A percentile compares a stretch with the other conserved stretches of the same genome.
Conservation (phyloP, 139 green algal genomes). For the Chlamydomonas applanata region DNA sequence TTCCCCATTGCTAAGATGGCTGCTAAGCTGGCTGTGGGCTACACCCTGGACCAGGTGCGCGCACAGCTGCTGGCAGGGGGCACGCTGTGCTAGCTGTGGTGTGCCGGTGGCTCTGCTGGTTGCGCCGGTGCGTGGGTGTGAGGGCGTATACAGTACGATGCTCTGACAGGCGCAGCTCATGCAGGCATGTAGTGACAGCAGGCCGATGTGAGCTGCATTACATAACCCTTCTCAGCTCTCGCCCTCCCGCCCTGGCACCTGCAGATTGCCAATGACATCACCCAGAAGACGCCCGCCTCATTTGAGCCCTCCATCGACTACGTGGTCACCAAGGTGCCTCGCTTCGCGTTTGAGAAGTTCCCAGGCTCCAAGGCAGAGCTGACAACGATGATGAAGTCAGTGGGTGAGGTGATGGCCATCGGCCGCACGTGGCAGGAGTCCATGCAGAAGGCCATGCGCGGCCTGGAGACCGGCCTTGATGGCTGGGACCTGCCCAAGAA, state of each 20-base stretch:
- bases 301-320: conserved; percentile 99
- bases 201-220: not conserved
- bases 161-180: not conserved
- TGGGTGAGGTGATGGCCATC: conserved; percentile 98
- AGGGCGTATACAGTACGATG: not conserved
- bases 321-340: conserved; percentile 93
- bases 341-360: conserved; percentile 99
- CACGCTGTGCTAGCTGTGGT: not conserved
- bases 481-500: conserved; percentile 81
- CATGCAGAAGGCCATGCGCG: conserved; percentile 96
- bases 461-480: conserved; percentile 89
- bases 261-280: conserved; percentile 98
- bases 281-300: conserved; percentile 93
- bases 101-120: not conserved
- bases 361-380: conserved; percentile 84
- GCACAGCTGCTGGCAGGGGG: not conserved
- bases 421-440: conserved; percentile 93
- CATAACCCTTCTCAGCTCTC: not conserved
- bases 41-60: conserved; percentile 85
- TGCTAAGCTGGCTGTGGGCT: conserved; percentile 94
- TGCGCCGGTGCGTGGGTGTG: not conserved
- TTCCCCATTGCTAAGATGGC: conserved; percentile 99
- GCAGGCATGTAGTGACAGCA: not conserved
- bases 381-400: conserved; percentile 93
- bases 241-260: not conserved